Base-by-base conservation (phyloP, 192 early-diverging fungal species). In the Coemansia umbellata region DNA sequence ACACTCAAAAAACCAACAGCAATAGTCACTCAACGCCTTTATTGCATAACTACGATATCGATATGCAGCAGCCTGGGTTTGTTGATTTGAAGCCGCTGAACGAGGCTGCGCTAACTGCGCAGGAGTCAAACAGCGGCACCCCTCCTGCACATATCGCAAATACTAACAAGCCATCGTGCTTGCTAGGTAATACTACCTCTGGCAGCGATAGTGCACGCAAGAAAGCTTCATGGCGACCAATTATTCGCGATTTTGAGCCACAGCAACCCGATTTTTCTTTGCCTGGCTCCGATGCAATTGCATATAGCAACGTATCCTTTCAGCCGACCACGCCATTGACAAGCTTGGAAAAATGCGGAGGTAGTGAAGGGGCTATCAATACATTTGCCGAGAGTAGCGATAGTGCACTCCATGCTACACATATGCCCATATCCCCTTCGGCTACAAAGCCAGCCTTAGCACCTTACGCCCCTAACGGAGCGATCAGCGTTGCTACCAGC, bases 261-360 rank as follows among this genome's bases (percentile, higher is more conserved):
- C 63, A 58, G 24, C 26, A 37, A 5, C 22, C 11, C 26, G 63
- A 57, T 14, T 36, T 28, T n/a, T 19, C 43, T 14, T 27, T 45
- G 43, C 24, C 24, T 3, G 4, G 24, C 18, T 28, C 3, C 7
- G 43, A 28, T 14, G 43, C 24, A 28, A 13, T 45, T 27, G 7
- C 21, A 3, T 28, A 40, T 22, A 75, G 72, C 72, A 68, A 64
- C 15, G 53, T 66, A 4, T 75, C 72, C 11, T 68, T 65, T 11
- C 72, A 75, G 41, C 53, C 57, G 3, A 65, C 67, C 21, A 44
- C 43, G 14, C 72, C 64, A 7, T 44, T 75, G 41, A 55, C 65
- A 1, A 75, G 67, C 24, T 35, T 75, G 22, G 43, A 31, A 21
- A 53, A 55, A 15, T 61, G 61, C 33, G 60, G 41, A 26, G 28